Base-by-base conservation (phyloP, 2,329 filamentous ascomycete genomes). In the Pestalotiopsis sp. region DNA sequence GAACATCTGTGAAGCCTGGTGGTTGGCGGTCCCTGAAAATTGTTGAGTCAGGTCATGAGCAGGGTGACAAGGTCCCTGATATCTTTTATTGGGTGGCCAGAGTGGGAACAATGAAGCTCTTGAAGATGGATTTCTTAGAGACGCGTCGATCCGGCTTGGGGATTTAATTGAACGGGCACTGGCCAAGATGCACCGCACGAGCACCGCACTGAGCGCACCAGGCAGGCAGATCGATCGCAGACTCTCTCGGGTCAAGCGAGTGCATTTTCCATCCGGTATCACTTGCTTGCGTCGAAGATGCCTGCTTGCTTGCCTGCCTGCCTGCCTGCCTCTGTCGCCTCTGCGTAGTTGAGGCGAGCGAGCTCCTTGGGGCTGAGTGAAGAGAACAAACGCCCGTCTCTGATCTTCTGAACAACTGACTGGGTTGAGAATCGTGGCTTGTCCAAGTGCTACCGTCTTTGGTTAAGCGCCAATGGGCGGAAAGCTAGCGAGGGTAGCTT, bases 311-410 rank as follows among this genome's bases (percentile, higher is more conserved):
- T 52, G 45, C n/a, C 45, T 52, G 45, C 17, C 20, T 11, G 31
- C 7, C 31, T 52, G 45, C n/a, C 45, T 52, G 45, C 17, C 20
- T 11, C 17, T 23, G 23, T 3, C 23, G 23, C 23, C 23, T 20
- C 20, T 20, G 45, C n/a, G 45, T 52, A 20, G n/a, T 52, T 52
- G 45, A 52, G 45, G 45, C 45, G 20, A 52, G 20, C 31, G 31
- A 36, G 6, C 31, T 36, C 6, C 45, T 20, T 52, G 17, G 14
- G 6, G 45, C 17, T 52, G 45, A 9, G 20, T 74, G 31, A 71
- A 70, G 64, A 63, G 79, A 62, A 79, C 77, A 39, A 79, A 76
- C 1, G 70, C 65, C 75, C 2, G 31, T 36, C 74, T 76, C n/a
- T 69, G 68, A 49, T 74, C 72, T 2, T 72, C 45, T 20, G 45